phyloP scores from a whole-genome alignment of 805 yeast species.

The Wickerhamia fluorescens region DNA sequence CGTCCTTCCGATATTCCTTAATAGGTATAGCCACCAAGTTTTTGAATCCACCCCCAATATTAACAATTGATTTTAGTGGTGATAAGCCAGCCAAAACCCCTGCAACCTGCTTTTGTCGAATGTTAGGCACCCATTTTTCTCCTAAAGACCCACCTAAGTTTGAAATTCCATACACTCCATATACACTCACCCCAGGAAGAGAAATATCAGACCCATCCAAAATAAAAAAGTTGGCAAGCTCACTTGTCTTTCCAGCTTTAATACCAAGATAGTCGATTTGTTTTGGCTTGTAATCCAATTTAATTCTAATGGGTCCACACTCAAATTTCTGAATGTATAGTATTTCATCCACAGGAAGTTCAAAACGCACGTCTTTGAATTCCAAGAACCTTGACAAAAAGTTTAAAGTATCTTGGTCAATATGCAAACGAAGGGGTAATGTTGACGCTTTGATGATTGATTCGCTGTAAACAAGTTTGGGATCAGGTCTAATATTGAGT shows the following conservation, averaged over 20 bases:
- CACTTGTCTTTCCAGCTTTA: constrained; percentile 79
- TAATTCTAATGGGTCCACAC: constrained; percentile 52
- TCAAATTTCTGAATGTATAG: constrained; percentile 63
- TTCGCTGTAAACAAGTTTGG: constrained; percentile 63
- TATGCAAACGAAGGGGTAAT: constrained; percentile 72
- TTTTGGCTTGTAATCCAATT: constrained; percentile 88
- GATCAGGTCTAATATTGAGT: constrained; percentile 58
- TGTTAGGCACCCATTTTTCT: constrained; percentile 83
- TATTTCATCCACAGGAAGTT: constrained; percentile 57
- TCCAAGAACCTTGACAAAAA: constrained; percentile 74
- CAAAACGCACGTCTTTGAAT: constrained; percentile 67
- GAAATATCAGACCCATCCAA: constrained; percentile 78
- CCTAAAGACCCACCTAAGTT: constrained; percentile 49
- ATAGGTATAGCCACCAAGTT: constrained; percentile 69
- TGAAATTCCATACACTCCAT: constrained; percentile 74
- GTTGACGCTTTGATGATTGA: constrained; percentile 45
- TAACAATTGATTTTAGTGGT: constrained; percentile 70
- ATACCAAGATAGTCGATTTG: constrained; percentile 79
- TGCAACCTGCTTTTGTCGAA: constrained; percentile 69
- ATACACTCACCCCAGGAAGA: constrained; percentile 52
- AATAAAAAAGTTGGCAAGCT: constrained; percentile 81
- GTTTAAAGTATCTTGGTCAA: constrained; percentile 91
- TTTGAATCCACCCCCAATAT: constrained; percentile 71
- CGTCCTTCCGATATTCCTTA: constrained; percentile 67
- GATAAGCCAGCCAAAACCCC: constrained; percentile 81